Evolutionary conservation across 2,329 filamentous ascomycete genomes (phyloP).

Genomic region (Exophiala sideris): DNA sequence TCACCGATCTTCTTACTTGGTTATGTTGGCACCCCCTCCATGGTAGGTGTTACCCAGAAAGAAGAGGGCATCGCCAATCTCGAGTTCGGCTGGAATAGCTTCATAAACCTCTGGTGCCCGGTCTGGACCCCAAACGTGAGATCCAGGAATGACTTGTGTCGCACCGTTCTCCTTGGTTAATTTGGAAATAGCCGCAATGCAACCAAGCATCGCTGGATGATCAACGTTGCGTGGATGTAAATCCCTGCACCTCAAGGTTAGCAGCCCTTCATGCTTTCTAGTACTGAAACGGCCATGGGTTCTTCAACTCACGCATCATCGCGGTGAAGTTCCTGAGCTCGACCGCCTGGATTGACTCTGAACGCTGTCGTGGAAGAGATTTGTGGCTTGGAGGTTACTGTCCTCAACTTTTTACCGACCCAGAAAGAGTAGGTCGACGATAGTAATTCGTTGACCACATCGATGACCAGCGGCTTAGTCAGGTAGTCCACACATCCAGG

Average conservation of each 20-base stretch:
- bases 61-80: slow-evolving; percentile 36
- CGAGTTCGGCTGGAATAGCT: slow-evolving; percentile 31
- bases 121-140: slow-evolving; percentile 27
- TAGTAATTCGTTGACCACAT: slow-evolving; percentile 34
- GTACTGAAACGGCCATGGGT: slow-evolving; percentile 17
- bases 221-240: slow-evolving; percentile 32
- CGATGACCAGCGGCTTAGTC: slow-evolving; percentile 34
- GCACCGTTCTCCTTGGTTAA: slow-evolving; percentile 31
- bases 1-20: slow-evolving; percentile 7
- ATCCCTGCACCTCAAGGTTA: slow-evolving; percentile 36
- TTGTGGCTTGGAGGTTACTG: slow-evolving; percentile 20
- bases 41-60: slow-evolving; percentile 36
- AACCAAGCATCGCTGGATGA: slow-evolving; percentile 38
- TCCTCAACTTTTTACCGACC: slow-evolving; percentile 23
- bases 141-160: slow-evolving; percentile 31
- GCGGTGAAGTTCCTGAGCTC: slow-evolving; percentile 27
- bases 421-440: slow-evolving; percentile 36
- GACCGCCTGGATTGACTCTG: slow-evolving; percentile 24
- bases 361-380: slow-evolving; percentile 32
- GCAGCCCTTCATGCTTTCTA: slow-evolving; percentile 13
- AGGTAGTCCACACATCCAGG: slow-evolving; percentile 37
- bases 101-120: slow-evolving; percentile 17
- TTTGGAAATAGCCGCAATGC: slow-evolving; percentile 32
- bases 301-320: slow-evolving; percentile 22
- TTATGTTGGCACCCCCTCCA: slow-evolving; percentile 32